Evolutionary conservation across 805 yeast genomes (phyloP).

Genomic region (Nakazawaea ernobii): DNA sequence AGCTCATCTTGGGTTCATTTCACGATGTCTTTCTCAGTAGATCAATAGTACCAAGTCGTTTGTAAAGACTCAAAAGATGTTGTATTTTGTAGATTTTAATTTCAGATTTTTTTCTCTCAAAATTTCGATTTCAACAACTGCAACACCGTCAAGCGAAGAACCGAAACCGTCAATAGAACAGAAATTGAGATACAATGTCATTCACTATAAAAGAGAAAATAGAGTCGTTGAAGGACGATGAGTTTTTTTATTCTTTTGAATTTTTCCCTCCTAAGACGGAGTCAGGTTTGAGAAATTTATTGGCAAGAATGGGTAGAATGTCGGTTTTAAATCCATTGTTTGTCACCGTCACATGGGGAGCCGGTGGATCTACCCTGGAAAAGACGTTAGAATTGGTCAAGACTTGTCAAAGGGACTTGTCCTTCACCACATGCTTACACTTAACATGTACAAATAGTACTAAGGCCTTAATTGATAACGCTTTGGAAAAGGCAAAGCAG

Average conservation of each 20-base stretch:
- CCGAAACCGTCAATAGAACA: too few species aligned
- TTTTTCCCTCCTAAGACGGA: conserved; percentile 98
- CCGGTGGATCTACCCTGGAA: conserved; percentile 90
- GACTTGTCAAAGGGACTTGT: conserved; percentile 67
- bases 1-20: neutral
- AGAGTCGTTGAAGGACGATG: conserved; percentile 38
- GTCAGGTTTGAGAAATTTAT: conserved; percentile 72
- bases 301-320: conserved; percentile 86
- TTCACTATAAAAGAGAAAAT: conserved; percentile 48
- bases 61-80: neutral
- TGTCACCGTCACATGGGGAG: conserved; percentile 97
- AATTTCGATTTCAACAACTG: too few species aligned
- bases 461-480: conserved; percentile 67
- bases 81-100: too few species aligned
- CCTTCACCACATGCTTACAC: conserved; percentile 89
- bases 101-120: neutral
- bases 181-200: conserved; percentile 10
- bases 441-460: conserved; percentile 95
- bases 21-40: neutral
- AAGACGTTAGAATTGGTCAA: conserved; percentile 82
- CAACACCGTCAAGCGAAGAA: too few species aligned
- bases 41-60: neutral
- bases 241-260: conserved; percentile 77
- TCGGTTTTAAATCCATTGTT: conserved; percentile 82
- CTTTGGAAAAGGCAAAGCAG: conserved; percentile 62